phyloP scores from a whole-genome alignment of 2,329 filamentous ascomycete genomes.

The Pseudogymnoascus sp. region DNA sequence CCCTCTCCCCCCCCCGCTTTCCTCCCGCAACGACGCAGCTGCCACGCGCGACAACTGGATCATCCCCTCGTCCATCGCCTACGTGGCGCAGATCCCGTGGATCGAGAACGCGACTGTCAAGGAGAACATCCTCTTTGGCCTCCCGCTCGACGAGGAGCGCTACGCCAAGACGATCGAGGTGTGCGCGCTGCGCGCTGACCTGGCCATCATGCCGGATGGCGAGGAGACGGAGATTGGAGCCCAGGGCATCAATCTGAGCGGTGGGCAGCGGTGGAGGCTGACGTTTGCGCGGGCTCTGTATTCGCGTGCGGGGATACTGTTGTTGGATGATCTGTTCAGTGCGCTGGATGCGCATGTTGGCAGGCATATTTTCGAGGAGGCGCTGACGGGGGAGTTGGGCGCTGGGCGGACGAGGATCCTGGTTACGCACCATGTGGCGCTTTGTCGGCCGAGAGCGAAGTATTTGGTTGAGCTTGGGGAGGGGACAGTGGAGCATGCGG shows the following conservation, averaged over 20 bases:
- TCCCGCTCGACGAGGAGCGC: conserved; percentile 59
- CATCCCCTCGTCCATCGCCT: conserved; percentile 60
- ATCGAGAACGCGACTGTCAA: conserved; percentile 74
- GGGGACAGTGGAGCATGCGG: conserved; percentile 56
- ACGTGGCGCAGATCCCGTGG: conserved; percentile 74
- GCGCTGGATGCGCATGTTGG: conserved; percentile 74
- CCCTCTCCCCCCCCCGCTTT: conserved; percentile 40
- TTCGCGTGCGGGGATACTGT: conserved; percentile 64
- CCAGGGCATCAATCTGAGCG: conserved; percentile 76
- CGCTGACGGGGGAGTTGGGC: conserved; percentile 62
- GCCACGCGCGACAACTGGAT: conserved; percentile 59
- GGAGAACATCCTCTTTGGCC: conserved; percentile 70
- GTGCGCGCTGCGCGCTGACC: conserved; percentile 66
- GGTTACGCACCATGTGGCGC: conserved; percentile 70
- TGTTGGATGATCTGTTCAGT: conserved; percentile 79
- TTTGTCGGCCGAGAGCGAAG: conserved; percentile 62
- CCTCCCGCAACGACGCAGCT: conserved; percentile 51
- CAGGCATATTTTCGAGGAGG: conserved; percentile 69
- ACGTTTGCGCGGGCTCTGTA: conserved; percentile 74
- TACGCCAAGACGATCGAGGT: conserved; percentile 63
- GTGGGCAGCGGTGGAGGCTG: conserved; percentile 76
- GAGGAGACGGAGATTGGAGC: conserved; percentile 75
- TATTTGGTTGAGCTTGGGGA: conserved; percentile 67
- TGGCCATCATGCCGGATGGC: conserved; percentile 67
- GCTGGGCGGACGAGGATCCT: conserved; percentile 64